Conservation (phyloP, 2,329 filamentous ascomycete species). For the Ophiobolus disseminans region DNA sequence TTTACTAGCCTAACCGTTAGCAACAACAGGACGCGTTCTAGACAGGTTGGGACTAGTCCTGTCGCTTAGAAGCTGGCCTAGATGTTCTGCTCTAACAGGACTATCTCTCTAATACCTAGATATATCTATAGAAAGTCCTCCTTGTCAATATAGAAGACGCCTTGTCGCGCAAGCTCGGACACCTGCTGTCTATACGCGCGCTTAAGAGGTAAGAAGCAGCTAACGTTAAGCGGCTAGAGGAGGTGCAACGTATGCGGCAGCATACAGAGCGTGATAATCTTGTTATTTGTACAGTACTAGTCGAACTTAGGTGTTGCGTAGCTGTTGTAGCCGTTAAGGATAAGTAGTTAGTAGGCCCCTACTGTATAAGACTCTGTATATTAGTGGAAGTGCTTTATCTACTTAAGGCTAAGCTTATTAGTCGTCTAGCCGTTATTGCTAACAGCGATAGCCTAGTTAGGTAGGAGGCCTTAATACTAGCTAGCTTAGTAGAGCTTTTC, state of each 20-base stretch:
- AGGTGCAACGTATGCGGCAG: slow-evolving; percentile 10
- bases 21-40: no score
- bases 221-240: slow-evolving; percentile 13
- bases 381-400: slow-evolving; percentile 13
- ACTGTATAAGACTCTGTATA: slow-evolving; percentile 4
- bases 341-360: slow-evolving; percentile 10
- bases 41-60: slow-evolving; percentile 19
- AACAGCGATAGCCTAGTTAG: slow-evolving; percentile 5
- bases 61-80: slow-evolving; percentile 18
- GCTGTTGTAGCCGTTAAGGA: slow-evolving; percentile 15
- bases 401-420: slow-evolving; percentile 10
- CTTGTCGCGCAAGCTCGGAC: slow-evolving; percentile 4
- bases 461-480: slow-evolving; percentile 8
- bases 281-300: slow-evolving; percentile 12
- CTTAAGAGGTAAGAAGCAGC: slow-evolving; percentile 19
- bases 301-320: slow-evolving; percentile 11
- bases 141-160: slow-evolving; percentile 11
- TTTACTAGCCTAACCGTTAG: no score
- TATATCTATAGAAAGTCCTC: slow-evolving; percentile 13
- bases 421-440: slow-evolving; percentile 16
- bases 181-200: slow-evolving; percentile 10
- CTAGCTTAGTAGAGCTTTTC: slow-evolving; percentile 5
- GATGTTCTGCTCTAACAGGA: slow-evolving; percentile 18
- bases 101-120: neutral
- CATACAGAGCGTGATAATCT: slow-evolving; percentile 17